Percentiles rank a stretch among this genome's conserved stretches.
These are phyloP conservation scores for Rhazya stricta DNA, from an alignment of 257 asterid genomes.

Conservation along the genomic window DNA sequence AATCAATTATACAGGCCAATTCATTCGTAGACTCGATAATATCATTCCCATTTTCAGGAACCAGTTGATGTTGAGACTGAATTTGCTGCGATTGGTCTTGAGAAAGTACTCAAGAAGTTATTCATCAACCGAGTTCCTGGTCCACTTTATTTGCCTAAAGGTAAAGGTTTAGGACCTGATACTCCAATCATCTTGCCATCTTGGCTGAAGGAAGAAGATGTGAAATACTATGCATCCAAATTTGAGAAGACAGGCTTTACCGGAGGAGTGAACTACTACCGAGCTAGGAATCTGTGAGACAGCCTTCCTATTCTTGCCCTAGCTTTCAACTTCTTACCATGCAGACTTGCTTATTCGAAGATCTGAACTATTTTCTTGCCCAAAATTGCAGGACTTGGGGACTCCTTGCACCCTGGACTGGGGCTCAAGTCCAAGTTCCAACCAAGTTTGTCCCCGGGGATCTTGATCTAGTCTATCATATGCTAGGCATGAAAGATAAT, in stretches of 20 bases:
- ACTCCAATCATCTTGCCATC: conserved; percentile 35
- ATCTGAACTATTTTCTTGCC: not conserved
- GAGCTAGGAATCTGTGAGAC: conserved; percentile 56
- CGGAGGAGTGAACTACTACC: conserved; percentile 58
- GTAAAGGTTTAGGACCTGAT: conserved; percentile 19
- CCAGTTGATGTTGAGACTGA: conserved; percentile 57
- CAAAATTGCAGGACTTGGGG: conserved; percentile 10
- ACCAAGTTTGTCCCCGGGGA: conserved; percentile 16
- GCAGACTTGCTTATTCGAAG: not conserved
- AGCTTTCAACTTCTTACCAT: not conserved
- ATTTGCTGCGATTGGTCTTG: conserved; percentile 42
- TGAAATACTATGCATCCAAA: conserved; percentile 47
- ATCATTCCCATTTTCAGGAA: conserved; percentile 26
- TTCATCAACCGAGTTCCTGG: conserved; percentile 40
- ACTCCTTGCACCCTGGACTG: conserved; percentile 17
- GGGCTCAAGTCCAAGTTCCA: conserved; percentile 15
- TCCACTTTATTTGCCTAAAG: conserved; percentile 53
- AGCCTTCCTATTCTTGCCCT: not conserved
- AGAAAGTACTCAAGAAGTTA: conserved; percentile 37
- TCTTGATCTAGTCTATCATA: conserved; percentile 11
- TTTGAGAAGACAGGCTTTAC: conserved; percentile 57
- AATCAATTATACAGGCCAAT: no score
- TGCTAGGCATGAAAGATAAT: conserved; percentile 8
- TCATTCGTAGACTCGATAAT: not conserved
- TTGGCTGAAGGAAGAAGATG: conserved; percentile 49